Evolutionary conservation across 1,139 yeast species (phyloP).

Genomic region (Casaregolazyma lundiana): DNA sequence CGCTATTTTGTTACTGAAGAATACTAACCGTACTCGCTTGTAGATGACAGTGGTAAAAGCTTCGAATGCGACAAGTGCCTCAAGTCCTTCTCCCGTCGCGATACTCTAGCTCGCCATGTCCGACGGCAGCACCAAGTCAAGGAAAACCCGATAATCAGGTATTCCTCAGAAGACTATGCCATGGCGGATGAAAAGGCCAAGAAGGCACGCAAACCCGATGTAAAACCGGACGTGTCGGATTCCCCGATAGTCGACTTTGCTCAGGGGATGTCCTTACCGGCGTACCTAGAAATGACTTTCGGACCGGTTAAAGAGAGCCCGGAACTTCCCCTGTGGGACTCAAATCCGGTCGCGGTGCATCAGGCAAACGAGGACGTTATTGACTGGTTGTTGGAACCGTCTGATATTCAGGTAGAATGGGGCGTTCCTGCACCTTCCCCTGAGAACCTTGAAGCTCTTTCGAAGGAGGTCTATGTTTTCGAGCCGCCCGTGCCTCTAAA

Average conservation of each 20-base stretch:
- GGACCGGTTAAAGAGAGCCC: conserved; percentile 15
- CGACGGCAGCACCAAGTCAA: conserved; percentile 21
- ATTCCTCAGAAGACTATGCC: neutral
- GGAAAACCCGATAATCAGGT: neutral
- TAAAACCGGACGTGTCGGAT: conserved; percentile 10
- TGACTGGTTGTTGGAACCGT: conserved; percentile 22
- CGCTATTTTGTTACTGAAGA: neutral
- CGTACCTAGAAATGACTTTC: neutral
- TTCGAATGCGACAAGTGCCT: conserved; percentile 21
- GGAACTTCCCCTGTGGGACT: conserved; percentile 18
- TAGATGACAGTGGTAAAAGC: conserved; percentile 20
- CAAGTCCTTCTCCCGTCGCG: conserved; percentile 23
- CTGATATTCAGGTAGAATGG: neutral
- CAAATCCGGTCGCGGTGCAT: conserved; percentile 24
- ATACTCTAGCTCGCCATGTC: conserved; percentile 22
- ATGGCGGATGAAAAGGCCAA: neutral
- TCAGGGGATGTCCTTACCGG: conserved; percentile 10
- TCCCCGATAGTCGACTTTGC: conserved; percentile 17
- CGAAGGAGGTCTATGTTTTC: neutral
- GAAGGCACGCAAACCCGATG: neutral
- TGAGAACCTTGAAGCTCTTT: neutral
- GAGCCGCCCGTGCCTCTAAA: neutral
- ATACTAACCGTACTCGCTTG: neutral
- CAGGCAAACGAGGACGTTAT: conserved; percentile 25
- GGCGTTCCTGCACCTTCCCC: conserved; percentile 1